phyloP scores from a whole-genome alignment of 345 rosid species.

The Arabis hirsuta region DNA sequence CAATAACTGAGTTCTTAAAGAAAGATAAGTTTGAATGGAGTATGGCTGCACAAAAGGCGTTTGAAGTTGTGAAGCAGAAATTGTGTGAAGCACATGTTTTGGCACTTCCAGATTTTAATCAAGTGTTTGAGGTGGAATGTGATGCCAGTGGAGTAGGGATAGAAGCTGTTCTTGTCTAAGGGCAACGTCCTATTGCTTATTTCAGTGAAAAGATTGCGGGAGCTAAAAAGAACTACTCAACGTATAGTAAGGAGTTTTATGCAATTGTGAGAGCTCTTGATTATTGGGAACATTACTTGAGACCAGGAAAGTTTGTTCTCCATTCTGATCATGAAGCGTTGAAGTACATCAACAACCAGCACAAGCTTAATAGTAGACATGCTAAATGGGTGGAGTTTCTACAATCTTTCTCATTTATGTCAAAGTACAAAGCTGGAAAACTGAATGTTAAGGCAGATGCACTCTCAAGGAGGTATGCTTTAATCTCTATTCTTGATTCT shows the following conservation, averaged over 20 bases:
- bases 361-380: no score
- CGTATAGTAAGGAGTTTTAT: neutral
- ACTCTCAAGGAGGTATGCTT: no score
- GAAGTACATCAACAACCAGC: no score
- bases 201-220: neutral
- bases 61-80: neutral
- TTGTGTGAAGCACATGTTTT: neutral
- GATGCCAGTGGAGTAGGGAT: neutral
- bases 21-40: neutral
- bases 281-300: neutral
- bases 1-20: neutral
- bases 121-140: constrained; percentile 9
- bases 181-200: neutral
- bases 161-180: neutral
- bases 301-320: neutral
- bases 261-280: constrained; percentile 6
- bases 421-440: no score
- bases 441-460: no score
- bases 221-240: neutral
- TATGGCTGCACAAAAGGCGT: neutral
- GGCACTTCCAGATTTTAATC: constrained; percentile 5
- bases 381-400: no score
- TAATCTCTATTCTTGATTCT: no score
- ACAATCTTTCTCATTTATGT: no score
- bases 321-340: neutral